Conservation (phyloP, 495 filamentous ascomycete species). For the Geopyxis carbonaria region DNA sequence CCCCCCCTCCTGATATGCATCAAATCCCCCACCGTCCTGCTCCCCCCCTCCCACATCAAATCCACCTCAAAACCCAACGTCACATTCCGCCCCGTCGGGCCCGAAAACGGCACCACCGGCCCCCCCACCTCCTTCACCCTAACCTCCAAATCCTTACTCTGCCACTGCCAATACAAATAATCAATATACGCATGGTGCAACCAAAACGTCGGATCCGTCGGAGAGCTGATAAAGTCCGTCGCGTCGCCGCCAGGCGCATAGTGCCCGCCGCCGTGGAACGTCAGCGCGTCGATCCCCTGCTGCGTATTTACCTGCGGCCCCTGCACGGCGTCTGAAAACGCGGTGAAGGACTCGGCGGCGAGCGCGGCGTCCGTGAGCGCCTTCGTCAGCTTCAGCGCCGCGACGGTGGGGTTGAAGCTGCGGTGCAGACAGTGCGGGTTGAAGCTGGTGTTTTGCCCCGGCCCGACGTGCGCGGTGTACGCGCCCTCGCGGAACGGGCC, state of each 20-base stretch:
- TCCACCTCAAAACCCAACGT: neutral
- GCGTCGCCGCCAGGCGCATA: slow-evolving; percentile 3
- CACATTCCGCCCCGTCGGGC: neutral
- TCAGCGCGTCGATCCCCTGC: neutral
- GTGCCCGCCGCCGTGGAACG: slow-evolving; percentile 2
- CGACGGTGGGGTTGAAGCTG: slow-evolving; percentile 35
- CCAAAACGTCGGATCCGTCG: slow-evolving; percentile 35
- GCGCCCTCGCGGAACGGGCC: slow-evolving; percentile 15
- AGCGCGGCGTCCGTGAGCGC: neutral
- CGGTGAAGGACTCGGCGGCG: neutral
- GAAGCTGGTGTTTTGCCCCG: slow-evolving; percentile 22
- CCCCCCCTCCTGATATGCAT: too few relatives aligned
- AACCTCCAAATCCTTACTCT: slow-evolving; percentile 22
- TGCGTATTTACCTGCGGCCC: neutral
- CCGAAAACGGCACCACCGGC: neutral
- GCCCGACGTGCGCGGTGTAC: slow-evolving; percentile 5
- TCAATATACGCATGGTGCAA: slow-evolving; percentile 38
- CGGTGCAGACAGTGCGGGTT: slow-evolving; percentile 43
- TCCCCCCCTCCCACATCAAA: neutral
- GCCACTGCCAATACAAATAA: slow-evolving; percentile 37
- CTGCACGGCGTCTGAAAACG: neutral
- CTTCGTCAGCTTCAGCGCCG: neutral
- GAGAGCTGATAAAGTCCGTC: slow-evolving; percentile 5
- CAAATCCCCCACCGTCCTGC: too few relatives aligned
- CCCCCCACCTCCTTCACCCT: slow-evolving; percentile 1